A percentile compares a stretch with the other conserved stretches of the same genome.
phyloP scores from a whole-genome alignment of 371 early-diverging fungal genomes.

The Syncephalastrum monosporum region DNA sequence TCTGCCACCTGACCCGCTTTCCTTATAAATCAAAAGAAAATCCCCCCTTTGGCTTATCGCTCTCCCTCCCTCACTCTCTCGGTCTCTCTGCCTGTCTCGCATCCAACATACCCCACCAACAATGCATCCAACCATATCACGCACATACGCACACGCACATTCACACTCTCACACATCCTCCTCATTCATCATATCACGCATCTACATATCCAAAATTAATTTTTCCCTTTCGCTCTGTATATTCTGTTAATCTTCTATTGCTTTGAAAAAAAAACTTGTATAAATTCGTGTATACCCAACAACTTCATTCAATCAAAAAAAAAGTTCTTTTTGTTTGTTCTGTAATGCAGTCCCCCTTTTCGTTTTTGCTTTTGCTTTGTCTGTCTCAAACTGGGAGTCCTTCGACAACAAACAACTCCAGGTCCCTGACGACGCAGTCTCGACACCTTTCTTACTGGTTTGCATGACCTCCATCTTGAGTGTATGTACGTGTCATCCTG shows the following conservation, averaged over 20 bases:
- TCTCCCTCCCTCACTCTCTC: slow-evolving; percentile 1
- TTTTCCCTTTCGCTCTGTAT: not conserved
- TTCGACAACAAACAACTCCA: no score
- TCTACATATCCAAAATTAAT: not conserved
- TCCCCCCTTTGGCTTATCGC: not conserved
- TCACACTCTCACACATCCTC: not conserved
- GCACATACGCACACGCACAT: not conserved
- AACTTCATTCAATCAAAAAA: not conserved
- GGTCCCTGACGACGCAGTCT: no score
- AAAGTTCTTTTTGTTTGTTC: not conserved
- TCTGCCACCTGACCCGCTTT: slow-evolving; percentile 17
- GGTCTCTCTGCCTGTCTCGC: not conserved
- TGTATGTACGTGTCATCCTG: no score
- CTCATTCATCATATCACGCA: not conserved
- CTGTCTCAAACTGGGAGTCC: no score
- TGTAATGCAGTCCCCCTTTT: no score
- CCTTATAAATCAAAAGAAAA: not conserved
- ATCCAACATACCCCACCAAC: not conserved
- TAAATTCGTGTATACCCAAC: not conserved
- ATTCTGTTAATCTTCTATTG: not conserved
- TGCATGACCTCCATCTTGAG: no score
- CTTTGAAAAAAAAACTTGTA: slow-evolving; percentile 5
- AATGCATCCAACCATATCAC: slow-evolving; percentile 2
- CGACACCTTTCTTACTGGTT: no score
- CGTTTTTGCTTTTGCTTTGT: no score